phyloP scores from a whole-genome alignment of 2,329 filamentous ascomycete genomes.

The Stagonosporopsis rhizophila region DNA sequence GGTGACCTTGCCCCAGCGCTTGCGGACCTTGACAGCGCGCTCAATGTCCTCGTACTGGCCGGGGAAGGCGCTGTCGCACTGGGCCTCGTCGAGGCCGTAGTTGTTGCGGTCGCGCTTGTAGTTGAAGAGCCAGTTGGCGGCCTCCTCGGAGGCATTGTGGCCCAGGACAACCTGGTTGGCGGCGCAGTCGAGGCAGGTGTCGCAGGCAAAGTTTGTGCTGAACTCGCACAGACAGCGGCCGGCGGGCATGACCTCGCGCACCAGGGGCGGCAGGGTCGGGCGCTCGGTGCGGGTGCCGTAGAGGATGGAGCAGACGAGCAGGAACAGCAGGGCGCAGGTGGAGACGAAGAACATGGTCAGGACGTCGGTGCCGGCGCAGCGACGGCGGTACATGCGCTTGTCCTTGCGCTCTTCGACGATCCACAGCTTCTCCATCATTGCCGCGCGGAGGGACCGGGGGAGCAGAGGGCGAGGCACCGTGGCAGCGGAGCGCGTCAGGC shows the following conservation, averaged over 20 bases:
- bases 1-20: conserved; percentile 35
- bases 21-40: conserved; percentile 34
- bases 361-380: conserved; percentile 33
- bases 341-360: conserved; percentile 40
- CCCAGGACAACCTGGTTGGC: conserved; percentile 29
- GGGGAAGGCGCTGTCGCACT: conserved; percentile 42
- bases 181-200: conserved; percentile 43
- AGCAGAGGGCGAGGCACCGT: conserved; percentile 16
- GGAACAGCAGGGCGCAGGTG: conserved; percentile 38
- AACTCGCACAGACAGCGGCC: conserved; percentile 44
- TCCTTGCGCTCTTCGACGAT: conserved; percentile 34
- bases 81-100: conserved; percentile 40
- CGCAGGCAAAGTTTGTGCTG: conserved; percentile 42
- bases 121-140: conserved; percentile 38
- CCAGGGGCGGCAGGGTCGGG: conserved; percentile 37
- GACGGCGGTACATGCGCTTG: conserved; percentile 40
- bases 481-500: conserved; percentile 23
- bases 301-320: conserved; percentile 42
- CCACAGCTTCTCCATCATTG: conserved; percentile 34
- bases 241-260: conserved; percentile 42
- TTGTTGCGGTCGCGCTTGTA: conserved; percentile 39
- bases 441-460: conserved; percentile 17
- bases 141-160: conserved; percentile 29
- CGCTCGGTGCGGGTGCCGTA: conserved; percentile 45
- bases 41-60: conserved; percentile 43